These are phyloP conservation scores for Persicaria maculosa DNA, from an alignment of 148 eudicot species.

Conservation along the genomic window DNA sequence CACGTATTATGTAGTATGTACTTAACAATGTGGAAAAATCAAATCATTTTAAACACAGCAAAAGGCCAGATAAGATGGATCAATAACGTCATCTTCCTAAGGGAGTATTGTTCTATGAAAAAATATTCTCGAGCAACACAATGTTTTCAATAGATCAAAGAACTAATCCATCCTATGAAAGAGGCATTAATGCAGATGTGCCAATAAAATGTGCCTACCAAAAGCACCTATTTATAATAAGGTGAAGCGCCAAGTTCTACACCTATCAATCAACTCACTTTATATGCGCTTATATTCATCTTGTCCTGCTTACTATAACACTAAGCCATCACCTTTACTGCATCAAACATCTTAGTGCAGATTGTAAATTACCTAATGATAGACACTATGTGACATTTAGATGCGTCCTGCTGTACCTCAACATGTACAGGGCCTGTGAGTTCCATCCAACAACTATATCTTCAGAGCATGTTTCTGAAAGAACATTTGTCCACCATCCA, in stretches of 20 bases:
- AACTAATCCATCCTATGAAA: slow-evolving; percentile 3
- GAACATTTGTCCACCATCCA: background rate
- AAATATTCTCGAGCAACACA: background rate
- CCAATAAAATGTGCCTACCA: background rate
- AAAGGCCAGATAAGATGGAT: background rate
- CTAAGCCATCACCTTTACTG: background rate
- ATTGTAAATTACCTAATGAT: background rate
- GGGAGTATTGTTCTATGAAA: background rate
- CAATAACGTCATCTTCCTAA: background rate
- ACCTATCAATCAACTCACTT: background rate
- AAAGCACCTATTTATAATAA: background rate
- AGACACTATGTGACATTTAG: background rate
- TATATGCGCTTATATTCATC: background rate
- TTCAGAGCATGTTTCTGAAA: background rate
- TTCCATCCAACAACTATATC: background rate
- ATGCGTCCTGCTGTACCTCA: background rate
- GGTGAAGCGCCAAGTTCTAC: background rate
- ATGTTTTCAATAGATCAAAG: background rate
- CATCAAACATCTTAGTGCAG: background rate
- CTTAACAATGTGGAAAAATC: background rate
- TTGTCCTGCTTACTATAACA: background rate
- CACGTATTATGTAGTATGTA: background rate
- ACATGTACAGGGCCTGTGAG: background rate
- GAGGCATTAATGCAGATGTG: background rate
- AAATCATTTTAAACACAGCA: background rate